A percentile compares a stretch with the other conserved stretches of the same genome.
phyloP scores from a whole-genome alignment of 2,329 filamentous ascomycete genomes.

The Dactylella cylindrospora region DNA sequence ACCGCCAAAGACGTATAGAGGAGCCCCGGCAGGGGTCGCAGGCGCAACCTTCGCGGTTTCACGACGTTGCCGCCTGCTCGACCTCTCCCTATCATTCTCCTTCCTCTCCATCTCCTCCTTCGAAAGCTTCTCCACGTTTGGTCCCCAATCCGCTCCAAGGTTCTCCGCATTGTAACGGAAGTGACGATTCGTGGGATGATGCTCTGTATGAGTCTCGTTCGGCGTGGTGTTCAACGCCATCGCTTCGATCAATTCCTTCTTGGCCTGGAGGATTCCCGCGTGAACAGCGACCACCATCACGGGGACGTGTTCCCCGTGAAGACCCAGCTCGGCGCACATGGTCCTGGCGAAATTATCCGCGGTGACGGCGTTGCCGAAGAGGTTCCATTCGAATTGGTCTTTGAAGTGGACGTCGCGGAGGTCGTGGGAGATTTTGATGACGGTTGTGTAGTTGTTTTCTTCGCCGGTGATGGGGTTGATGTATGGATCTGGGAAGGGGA shows the following conservation, averaged over 20 bases:
- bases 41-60: slow-evolving; percentile 93
- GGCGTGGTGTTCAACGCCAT: slow-evolving; percentile 67
- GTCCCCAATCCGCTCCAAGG: slow-evolving; percentile 80
- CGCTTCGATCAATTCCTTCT: slow-evolving; percentile 72
- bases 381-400: slow-evolving; percentile 88
- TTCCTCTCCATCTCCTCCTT: slow-evolving; percentile 98
- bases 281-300: slow-evolving; percentile 96
- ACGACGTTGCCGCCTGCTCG: slow-evolving; percentile 79
- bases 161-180: slow-evolving; percentile 88
- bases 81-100: slow-evolving; percentile 88
- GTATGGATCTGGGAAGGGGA: slow-evolving; percentile 59
- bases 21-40: slow-evolving; percentile 75
- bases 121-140: slow-evolving; percentile 75
- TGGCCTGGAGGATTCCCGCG: slow-evolving; percentile 84
- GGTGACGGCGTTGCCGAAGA: slow-evolving; percentile 85
- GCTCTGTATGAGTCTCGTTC: slow-evolving; percentile 59
- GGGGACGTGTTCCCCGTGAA: slow-evolving; percentile 89
- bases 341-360: slow-evolving; percentile 89
- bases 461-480: slow-evolving; percentile 41
- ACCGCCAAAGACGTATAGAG: slow-evolving; percentile 62
- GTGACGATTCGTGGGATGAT: slow-evolving; percentile 9
- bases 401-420: slow-evolving; percentile 88
- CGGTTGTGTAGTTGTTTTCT: slow-evolving; percentile 54
- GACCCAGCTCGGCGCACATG: slow-evolving; percentile 86
- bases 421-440: slow-evolving; percentile 88